Conservation (phyloP, 2,329 filamentous ascomycete genomes). For the Colletotrichum tropicicola region DNA sequence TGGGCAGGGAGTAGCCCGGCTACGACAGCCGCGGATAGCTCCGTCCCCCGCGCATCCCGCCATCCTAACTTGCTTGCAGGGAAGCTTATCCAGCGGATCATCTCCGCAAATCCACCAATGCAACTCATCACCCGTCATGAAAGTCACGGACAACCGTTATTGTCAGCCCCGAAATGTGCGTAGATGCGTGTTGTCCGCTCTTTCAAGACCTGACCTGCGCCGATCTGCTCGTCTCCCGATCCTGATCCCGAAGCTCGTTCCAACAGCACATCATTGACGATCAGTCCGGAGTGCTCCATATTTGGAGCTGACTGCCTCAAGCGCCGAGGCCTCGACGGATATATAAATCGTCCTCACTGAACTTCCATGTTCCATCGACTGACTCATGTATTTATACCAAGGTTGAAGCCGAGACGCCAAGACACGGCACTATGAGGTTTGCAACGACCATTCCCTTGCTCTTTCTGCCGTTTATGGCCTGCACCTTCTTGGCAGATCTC, state of each 20-base stretch:
- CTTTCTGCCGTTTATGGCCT: not conserved
- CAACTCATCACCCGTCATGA: too few relatives aligned
- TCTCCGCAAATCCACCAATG: not conserved
- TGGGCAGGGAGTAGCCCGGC: not conserved
- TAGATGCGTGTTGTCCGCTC: too few relatives aligned
- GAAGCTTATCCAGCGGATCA: not conserved
- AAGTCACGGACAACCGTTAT: too few relatives aligned
- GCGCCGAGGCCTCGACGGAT: too few relatives aligned
- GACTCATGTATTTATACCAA: not conserved
- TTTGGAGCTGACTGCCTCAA: too few relatives aligned
- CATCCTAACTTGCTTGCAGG: constrained; percentile 33
- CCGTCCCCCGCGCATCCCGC: not conserved
- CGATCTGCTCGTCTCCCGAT: too few relatives aligned
- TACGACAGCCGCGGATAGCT: not conserved
- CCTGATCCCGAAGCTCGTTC: too few relatives aligned
- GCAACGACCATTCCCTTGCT: not conserved
- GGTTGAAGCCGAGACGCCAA: not conserved
- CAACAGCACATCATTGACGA: too few relatives aligned
- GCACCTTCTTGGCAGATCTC: not conserved
- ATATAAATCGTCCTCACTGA: too few relatives aligned
- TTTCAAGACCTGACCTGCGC: too few relatives aligned
- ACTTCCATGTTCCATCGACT: not conserved
- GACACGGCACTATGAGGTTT: not conserved
- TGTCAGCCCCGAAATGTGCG: too few relatives aligned
- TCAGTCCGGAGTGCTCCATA: too few relatives aligned